A percentile compares a stretch with the other conserved stretches of the same genome.
Conservation (phyloP, 768 basidiomycete species). For the Kwoniella mangroviensis region DNA sequence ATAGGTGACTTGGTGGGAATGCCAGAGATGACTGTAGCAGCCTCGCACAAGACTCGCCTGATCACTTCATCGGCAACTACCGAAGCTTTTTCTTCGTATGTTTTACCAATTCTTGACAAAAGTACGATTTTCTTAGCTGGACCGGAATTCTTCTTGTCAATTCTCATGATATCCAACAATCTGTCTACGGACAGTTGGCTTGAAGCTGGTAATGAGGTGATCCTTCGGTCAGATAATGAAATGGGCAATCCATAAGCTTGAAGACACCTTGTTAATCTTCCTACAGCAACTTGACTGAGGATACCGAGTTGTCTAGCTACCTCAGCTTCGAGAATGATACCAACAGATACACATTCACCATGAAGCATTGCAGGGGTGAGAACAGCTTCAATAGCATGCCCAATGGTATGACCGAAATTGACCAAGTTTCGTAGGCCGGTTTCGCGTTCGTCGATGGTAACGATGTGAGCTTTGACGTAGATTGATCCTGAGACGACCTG, state of each 20-base stretch:
- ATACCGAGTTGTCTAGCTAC: slow-evolving; percentile 85
- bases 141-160: slow-evolving; percentile 98
- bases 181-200: slow-evolving; percentile 72
- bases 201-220: slow-evolving; percentile 72
- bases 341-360: slow-evolving; percentile 92
- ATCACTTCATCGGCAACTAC: slow-evolving; percentile 81
- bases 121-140: slow-evolving; percentile 91
- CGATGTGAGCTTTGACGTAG: slow-evolving; percentile 94
- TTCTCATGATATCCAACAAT: slow-evolving; percentile 88
- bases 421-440: slow-evolving; percentile 96
- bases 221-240: slow-evolving; percentile 76
- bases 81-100: slow-evolving; percentile 88
- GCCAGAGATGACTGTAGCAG: slow-evolving; percentile 74
- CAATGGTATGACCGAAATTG: slow-evolving; percentile 98
- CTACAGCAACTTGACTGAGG: slow-evolving; percentile 88
- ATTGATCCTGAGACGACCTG: slow-evolving; percentile 91
- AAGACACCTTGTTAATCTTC: slow-evolving; percentile 81
- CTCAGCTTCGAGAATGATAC: slow-evolving; percentile 97
- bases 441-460: slow-evolving; percentile 94
- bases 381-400: slow-evolving; percentile 96
- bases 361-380: slow-evolving; percentile 91
- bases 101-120: slow-evolving; percentile 85
- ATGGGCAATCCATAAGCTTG: slow-evolving; percentile 90
- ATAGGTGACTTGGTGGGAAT: slow-evolving; percentile 66
- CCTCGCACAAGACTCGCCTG: slow-evolving; percentile 77